Evolutionary conservation across 176 grass and related monocot species (phyloP), one percentile per base, ranked within the genome.

Genomic region (Oropetium thomaeum): DNA sequence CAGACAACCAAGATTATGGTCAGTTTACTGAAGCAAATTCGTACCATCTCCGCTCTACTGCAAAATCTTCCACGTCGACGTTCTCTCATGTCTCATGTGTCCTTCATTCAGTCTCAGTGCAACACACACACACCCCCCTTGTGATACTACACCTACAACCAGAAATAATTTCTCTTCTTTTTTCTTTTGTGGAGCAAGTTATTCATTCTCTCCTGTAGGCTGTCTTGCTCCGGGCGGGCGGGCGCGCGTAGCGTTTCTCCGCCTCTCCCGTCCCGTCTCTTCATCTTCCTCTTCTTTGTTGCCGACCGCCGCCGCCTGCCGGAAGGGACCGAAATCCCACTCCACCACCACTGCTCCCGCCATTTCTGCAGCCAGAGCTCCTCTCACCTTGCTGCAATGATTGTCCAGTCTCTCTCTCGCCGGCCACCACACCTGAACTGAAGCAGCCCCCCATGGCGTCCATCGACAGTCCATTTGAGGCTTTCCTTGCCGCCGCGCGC

Each of bases 181-280:
- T 17, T 40, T 27, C 11, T 10, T 9, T 27, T 9, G 8, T 53
- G 10, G 3, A 40, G 16, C 10, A 25, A 55, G 12, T 25, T n/a
- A 52, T 35, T 54, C 11, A 26, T 28, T 66, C 57, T 54, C 11
- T 42, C n/a, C n/a, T n/a, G n/a, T n/a, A 26, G 16, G 40, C 57
- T 74, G 4, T 42, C 44, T 45, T 73, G 67, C 58, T 79, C 68
- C 23, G 42, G 26, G 61, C 53, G 59, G 76, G 76, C 70, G 59
- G 76, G 76, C 70, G n/a, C n/a, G n/a, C n/a, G n/a, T n/a, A n/a
- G n/a, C 77, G 77, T 70, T 81, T 75, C 53, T 57, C 53, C 53
- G 23, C 53, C n/a, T n/a, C 53, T 57, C 53, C 53, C 53, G 53
- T 57, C 53, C 57, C 35, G 43, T 26, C 22, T 57, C n/a, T 23